phyloP scores from a whole-genome alignment of 1,284 basidiomycete genomes.

The Spongiforma sp. region DNA sequence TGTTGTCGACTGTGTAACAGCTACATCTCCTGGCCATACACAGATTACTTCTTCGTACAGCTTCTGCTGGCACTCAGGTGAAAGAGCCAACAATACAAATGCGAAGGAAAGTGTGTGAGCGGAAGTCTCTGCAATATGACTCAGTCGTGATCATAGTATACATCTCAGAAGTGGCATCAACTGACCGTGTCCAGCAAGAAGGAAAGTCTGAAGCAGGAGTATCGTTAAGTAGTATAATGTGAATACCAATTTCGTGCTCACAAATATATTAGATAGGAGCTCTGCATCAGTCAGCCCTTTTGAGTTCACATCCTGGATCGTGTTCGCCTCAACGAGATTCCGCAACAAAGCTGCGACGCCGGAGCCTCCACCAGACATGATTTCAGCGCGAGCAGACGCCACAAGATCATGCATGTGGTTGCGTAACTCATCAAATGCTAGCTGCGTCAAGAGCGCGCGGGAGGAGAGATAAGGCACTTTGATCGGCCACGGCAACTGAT shows the following conservation, averaged over 20 bases:
- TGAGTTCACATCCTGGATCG: constrained; percentile 37
- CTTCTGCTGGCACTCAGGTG: constrained; percentile 49
- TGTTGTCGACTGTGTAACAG: constrained; percentile 21
- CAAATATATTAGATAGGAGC: constrained; percentile 51
- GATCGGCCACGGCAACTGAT: constrained; percentile 32
- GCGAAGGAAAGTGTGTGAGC: constrained; percentile 49
- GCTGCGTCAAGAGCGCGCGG: constrained; percentile 27
- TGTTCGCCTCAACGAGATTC: constrained; percentile 52
- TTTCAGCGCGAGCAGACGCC: no score
- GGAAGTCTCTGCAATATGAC: constrained; percentile 44
- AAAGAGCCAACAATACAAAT: constrained; percentile 46
- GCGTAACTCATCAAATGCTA: constrained; percentile 42
- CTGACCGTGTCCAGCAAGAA: constrained; percentile 42
- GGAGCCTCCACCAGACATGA: no score
- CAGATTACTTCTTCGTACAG: constrained; percentile 44
- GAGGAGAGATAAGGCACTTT: constrained; percentile 41
- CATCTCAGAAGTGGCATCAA: not conserved
- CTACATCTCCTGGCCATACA: constrained; percentile 40
- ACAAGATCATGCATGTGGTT: no score
- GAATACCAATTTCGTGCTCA: constrained; percentile 23
- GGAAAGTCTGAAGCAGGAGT: constrained; percentile 37
- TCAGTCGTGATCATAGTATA: constrained; percentile 7
- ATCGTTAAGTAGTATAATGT: not conserved
- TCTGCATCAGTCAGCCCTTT: constrained; percentile 48
- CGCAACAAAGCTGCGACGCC: no score